Base-by-base conservation (phyloP, 1,139 yeast species). In the Suhomyces chickasaworum region DNA sequence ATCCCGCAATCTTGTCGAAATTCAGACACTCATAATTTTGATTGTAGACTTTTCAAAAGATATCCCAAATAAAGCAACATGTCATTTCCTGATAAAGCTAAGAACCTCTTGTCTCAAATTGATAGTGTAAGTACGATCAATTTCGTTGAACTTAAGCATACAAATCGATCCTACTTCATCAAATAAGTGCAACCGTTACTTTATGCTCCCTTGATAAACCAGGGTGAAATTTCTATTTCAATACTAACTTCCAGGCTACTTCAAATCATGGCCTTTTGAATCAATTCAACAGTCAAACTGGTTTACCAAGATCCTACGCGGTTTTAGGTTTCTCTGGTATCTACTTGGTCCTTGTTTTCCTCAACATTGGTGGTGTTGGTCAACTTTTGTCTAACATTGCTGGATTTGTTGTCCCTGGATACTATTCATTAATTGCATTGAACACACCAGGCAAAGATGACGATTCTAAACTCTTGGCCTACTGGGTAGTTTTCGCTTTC, bases 401-500 rank as follows among this genome's bases (percentile, higher is more conserved):
- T 31, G 96, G 98, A 0, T 87, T 93, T 57, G 88, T 83, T 31
- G 68, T 90, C 52, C 99, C 99, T 45, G 95, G 95, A 43, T 93
- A 91, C 74, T 84, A 80, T 66, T 93, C 99, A 9, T 76, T 93
- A 53, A 65, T 81, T 53, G 98, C 99, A 16, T 77, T 93, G 56
- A 89, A 84, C 68, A 85, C 97, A 30, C 57, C 80, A 9, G 65
- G 78, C 27, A 73, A 83, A 39, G 70, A 73, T 33, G 97, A 90
- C 64, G 97, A 90, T 67, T 86, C 95, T 51, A 86, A 89, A 60
- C 81, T 87, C 66, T 80, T 93, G 64, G 86, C 97, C 31, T 91
- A 93, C 70, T 93, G 99, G 99, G 97, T 93, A 50, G 96, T 93
- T 25, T 93, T 89, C 65, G 96, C 97, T 27, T 84, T 83, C 60